Evolutionary conservation across 2,329 filamentous ascomycete genomes (phyloP).

Genomic region (Aspergillus spinulosporus): DNA sequence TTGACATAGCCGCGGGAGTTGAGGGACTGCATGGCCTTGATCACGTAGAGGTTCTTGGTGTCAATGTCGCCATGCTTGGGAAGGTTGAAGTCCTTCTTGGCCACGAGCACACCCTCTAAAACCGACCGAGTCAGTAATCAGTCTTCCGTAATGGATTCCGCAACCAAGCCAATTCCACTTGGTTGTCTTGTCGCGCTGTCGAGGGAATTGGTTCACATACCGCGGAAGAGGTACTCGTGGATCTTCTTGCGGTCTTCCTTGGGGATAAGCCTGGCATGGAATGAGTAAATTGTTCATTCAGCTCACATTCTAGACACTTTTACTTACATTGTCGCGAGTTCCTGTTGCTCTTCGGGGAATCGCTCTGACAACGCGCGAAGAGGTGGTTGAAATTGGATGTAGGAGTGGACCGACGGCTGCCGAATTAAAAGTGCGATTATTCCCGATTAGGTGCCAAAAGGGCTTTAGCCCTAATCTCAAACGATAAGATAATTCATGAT

Average conservation of each 20-base stretch:
- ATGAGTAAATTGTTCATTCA: slow-evolving; percentile 7
- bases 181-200: not conserved
- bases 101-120: slow-evolving; percentile 79
- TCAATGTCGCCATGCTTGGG: slow-evolving; percentile 97
- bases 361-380: slow-evolving; percentile 50
- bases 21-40: slow-evolving; percentile 98
- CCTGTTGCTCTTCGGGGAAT: slow-evolving; percentile 55
- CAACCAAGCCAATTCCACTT: not conserved
- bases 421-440: slow-evolving; percentile 40
- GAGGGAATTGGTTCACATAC: slow-evolving; percentile 50
- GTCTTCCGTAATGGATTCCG: not conserved
- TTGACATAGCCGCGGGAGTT: slow-evolving; percentile 98
- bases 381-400: slow-evolving; percentile 39
- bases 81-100: slow-evolving; percentile 99
- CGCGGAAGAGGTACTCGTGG: slow-evolving; percentile 99
- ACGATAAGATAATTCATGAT: slow-evolving; percentile 5
- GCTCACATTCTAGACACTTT: slow-evolving; percentile 3
- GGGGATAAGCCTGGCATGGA: slow-evolving; percentile 79
- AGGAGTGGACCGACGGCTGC: slow-evolving; percentile 34
- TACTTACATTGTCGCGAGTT: slow-evolving; percentile 56
- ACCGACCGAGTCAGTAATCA: slow-evolving; percentile 19
- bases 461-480: slow-evolving; percentile 33
- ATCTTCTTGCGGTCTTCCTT: slow-evolving; percentile 99
- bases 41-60: slow-evolving; percentile 97
- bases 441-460: slow-evolving; percentile 32